Evolutionary conservation across 108 stramenopile genomes (phyloP).

Genomic region (Epipyxis sp.): DNA sequence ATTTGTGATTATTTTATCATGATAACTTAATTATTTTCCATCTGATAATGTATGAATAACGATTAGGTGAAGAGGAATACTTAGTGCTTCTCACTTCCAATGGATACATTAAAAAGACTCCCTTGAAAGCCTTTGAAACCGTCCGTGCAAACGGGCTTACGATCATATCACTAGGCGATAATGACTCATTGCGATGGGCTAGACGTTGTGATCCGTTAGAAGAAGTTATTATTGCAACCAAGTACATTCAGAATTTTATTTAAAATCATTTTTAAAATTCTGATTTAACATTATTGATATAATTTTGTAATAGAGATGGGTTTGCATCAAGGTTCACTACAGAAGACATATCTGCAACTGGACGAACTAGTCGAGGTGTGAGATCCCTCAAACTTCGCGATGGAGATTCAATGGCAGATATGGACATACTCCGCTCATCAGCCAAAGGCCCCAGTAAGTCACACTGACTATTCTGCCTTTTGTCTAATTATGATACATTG

Average conservation of each 20-base stretch:
- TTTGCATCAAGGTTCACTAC: constrained; percentile 71
- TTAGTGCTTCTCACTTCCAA: constrained; percentile 83
- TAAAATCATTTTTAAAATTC: too few relatives aligned
- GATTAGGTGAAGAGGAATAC: constrained; percentile 49
- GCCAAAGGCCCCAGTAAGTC: not conserved
- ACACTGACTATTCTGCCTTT: not conserved
- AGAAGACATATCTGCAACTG: constrained; percentile 67
- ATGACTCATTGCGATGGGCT: constrained; percentile 81
- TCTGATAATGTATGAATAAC: not conserved
- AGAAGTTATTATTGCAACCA: constrained; percentile 74
- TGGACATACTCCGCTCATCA: constrained; percentile 61
- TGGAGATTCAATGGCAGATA: constrained; percentile 76
- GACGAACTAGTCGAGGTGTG: constrained; percentile 75
- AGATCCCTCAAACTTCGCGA: constrained; percentile 75
- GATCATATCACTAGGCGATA: constrained; percentile 71
- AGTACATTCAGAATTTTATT: constrained; percentile 30
- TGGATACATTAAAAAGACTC: constrained; percentile 85
- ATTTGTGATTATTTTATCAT: too few relatives aligned
- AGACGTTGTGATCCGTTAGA: constrained; percentile 68
- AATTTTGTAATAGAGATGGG: constrained; percentile 57
- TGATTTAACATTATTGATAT: not conserved
- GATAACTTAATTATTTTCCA: constrained; percentile 10
- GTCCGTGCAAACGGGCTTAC: constrained; percentile 74
- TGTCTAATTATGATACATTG: too few relatives aligned
- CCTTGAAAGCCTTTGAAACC: constrained; percentile 79